Base-by-base conservation (phyloP, 2,329 filamentous ascomycete genomes). In the Aspergillus neotritici region DNA sequence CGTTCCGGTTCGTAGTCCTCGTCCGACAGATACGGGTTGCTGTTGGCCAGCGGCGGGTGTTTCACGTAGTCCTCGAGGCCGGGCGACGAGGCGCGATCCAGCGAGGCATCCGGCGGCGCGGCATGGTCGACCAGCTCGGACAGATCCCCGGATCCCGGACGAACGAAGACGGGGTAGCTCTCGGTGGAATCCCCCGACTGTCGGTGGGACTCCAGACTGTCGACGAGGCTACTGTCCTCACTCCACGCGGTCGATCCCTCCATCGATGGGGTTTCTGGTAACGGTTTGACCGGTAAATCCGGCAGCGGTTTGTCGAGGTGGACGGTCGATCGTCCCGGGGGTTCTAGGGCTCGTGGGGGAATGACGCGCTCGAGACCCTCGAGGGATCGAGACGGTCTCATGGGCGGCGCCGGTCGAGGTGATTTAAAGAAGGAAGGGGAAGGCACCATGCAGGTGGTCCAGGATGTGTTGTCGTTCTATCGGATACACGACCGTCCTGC, bases 311-410 rank as follows among this genome's bases (percentile, higher is more conserved):
- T 66, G 37, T 61, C 55, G 37, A 62, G 50, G 32, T 53, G 53
- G 13, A 61, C 45, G 7, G 52, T 47, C 17, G 51, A 47, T 35
- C 43, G 45, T 51, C 44, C 47, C 38, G 48, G 47, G 40, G 31
- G 40, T 33, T 33, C 49, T 41, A 37, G 40, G 35, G 51, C 33
- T 7, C 40, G 47, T 8, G 64, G 64, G 16, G 62, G 64, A 8
- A 68, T 49, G 5, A 64, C 63, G 43, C 55, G 55, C 39, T 68
- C 65, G 17, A 68, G 49, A 8, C 64, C 65, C 49, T 66, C 62
- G 7, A 67, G 55, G 7, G 65, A 67, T 30, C 54, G 58, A 16
- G 61, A 65, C 2, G 58, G 60, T 33, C 56, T 57, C 15, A 65
- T 52, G 15, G 64, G 64, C 6, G 64, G 64, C 25, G 61, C 51